phyloP scores from a whole-genome alignment of 805 yeast genomes.

The Henningerozyma blattae region DNA sequence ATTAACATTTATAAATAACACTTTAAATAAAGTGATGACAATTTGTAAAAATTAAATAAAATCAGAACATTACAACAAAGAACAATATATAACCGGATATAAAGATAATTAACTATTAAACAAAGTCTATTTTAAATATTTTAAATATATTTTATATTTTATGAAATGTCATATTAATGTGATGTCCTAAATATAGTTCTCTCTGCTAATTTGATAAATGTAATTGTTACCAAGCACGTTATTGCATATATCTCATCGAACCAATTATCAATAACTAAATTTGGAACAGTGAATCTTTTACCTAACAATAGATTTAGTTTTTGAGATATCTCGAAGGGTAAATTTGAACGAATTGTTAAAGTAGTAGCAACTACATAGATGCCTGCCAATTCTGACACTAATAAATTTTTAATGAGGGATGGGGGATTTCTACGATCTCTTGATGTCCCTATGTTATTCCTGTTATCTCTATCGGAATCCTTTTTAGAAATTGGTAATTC shows the following conservation, averaged over 20 bases:
- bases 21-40: no score
- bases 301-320: slow-evolving; percentile 24
- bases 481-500: slow-evolving; percentile 11
- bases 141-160: no score
- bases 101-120: no score
- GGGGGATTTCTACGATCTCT: slow-evolving; percentile 13
- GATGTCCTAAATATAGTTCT: slow-evolving; percentile 7
- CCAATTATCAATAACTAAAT: slow-evolving; percentile 28
- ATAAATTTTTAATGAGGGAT: slow-evolving; percentile 28
- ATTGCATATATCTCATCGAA: slow-evolving; percentile 28
- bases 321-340: slow-evolving; percentile 24
- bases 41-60: no score
- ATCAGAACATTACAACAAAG: no score
- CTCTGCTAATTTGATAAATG: slow-evolving; percentile 20
- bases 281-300: slow-evolving; percentile 18
- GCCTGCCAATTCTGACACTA: slow-evolving; percentile 29
- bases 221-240: slow-evolving; percentile 21
- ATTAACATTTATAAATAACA: no score
- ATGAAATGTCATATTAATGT: no score
- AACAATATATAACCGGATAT: no score
- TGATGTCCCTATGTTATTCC: not conserved
- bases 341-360: slow-evolving; percentile 28
- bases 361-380: slow-evolving; percentile 29
- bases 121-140: no score
- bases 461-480: not conserved